These are phyloP conservation scores for Annona cherimola DNA, from an alignment of 164 flowering plant genomes.

Conservation along the genomic window DNA sequence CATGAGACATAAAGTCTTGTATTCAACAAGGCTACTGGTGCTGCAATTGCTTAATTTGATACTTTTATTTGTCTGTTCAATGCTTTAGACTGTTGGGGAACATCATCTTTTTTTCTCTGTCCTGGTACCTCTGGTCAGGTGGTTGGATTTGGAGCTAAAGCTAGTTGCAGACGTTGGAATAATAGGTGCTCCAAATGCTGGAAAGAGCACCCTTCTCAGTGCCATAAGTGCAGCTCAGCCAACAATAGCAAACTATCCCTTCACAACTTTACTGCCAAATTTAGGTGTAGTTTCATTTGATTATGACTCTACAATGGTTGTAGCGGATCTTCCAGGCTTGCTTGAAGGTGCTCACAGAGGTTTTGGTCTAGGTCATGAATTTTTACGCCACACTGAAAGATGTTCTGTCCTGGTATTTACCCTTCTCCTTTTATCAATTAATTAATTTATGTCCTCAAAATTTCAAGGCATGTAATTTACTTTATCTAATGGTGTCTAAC, in stretches of 20 bases:
- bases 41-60: neutral
- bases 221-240: conserved; percentile 94
- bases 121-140: conserved; percentile 46
- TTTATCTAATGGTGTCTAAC: no score
- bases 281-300: conserved; percentile 90
- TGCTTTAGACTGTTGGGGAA: neutral
- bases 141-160: conserved; percentile 95
- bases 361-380: conserved; percentile 95
- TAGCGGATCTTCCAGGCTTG: conserved; percentile 93
- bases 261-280: conserved; percentile 93
- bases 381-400: conserved; percentile 90
- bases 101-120: neutral
- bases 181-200: conserved; percentile 98
- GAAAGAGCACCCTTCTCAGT: conserved; percentile 93
- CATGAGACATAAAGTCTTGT: no score
- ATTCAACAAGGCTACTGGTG: neutral
- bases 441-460: neutral
- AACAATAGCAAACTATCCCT: conserved; percentile 87
- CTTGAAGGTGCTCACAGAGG: conserved; percentile 99
- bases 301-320: conserved; percentile 81
- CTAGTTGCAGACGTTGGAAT: conserved; percentile 98
- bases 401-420: conserved; percentile 84
- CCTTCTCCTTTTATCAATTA: neutral
- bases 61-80: no score
- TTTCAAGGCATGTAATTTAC: neutral